These are phyloP conservation scores for Evernia prunastri DNA, from an alignment of 495 filamentous ascomycete species.

Conservation along the genomic window DNA sequence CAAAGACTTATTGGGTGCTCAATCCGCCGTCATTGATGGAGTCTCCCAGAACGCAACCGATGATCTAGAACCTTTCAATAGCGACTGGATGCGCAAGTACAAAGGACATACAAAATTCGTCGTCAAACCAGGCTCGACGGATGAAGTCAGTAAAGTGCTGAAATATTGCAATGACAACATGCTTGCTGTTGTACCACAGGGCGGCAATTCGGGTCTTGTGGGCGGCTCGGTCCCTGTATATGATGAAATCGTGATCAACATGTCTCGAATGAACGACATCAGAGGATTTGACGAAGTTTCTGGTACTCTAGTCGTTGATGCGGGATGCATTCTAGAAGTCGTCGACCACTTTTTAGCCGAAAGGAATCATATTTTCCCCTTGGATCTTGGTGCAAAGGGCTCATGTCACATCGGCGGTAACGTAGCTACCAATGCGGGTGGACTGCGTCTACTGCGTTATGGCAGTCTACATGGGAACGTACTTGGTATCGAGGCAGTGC, in stretches of 20 bases:
- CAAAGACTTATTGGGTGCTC: constrained; percentile 62
- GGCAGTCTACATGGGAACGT: constrained; percentile 91
- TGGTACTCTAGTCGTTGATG: constrained; percentile 83
- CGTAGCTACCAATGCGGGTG: constrained; percentile 93
- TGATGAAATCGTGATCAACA: constrained; percentile 93
- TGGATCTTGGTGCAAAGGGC: constrained; percentile 94
- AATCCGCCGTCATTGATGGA: constrained; percentile 78
- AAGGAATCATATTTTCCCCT: constrained; percentile 77
- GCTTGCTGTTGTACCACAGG: constrained; percentile 94
- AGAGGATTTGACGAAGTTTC: constrained; percentile 86
- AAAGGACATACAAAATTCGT: constrained; percentile 82
- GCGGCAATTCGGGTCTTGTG: constrained; percentile 92
- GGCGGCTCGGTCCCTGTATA: constrained; percentile 93
- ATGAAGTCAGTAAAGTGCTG: constrained; percentile 81
- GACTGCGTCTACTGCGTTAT: constrained; percentile 82
- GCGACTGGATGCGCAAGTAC: constrained; percentile 99
- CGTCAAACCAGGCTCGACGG: constrained; percentile 71
- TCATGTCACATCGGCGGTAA: constrained; percentile 98
- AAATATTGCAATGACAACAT: constrained; percentile 88
- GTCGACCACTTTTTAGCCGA: constrained; percentile 78
- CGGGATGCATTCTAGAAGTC: constrained; percentile 83
- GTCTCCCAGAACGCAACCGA: constrained; percentile 62
- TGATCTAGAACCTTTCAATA: constrained; percentile 89
- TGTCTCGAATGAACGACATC: constrained; percentile 82
- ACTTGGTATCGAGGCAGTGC: constrained; percentile 83